These are phyloP conservation scores for Albizia julibrissin DNA, from an alignment of 306 rosid genomes.

Conservation along the genomic window DNA sequence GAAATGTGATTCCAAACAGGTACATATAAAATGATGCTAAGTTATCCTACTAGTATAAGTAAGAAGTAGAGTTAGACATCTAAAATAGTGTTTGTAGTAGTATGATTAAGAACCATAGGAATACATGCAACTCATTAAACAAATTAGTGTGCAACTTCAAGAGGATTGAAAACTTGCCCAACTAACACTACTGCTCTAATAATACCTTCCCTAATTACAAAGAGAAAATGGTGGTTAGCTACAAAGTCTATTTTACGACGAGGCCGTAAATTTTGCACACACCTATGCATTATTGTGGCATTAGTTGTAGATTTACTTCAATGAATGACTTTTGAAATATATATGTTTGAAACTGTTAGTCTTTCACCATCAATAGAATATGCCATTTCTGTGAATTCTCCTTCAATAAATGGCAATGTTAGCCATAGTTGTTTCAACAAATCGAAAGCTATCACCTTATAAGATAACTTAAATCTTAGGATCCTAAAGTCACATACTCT, in stretches of 20 bases:
- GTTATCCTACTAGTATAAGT: too few relatives aligned
- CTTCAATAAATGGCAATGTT: slow-evolving; percentile 58
- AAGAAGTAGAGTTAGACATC: too few relatives aligned
- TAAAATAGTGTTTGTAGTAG: too few relatives aligned
- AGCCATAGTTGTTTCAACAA: slow-evolving; percentile 59
- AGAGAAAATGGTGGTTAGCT: slow-evolving; percentile 79
- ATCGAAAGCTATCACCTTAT: slow-evolving; percentile 52
- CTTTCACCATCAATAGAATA: slow-evolving; percentile 46
- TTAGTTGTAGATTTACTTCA: slow-evolving; percentile 43
- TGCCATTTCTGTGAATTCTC: slow-evolving; percentile 66
- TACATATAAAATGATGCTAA: too few relatives aligned
- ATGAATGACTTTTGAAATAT: slow-evolving; percentile 57
- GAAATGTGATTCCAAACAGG: too few relatives aligned
- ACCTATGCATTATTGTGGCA: too few relatives aligned
- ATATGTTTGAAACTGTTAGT: slow-evolving; percentile 53
- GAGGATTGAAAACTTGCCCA: too few relatives aligned
- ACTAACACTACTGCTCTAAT: slow-evolving; percentile 63
- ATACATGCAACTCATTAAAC: too few relatives aligned
- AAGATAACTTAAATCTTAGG: slow-evolving; percentile 75
- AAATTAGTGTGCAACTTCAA: slow-evolving; percentile 28
- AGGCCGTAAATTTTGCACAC: not conserved
- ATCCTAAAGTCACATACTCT: slow-evolving; percentile 63
- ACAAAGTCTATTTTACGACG: slow-evolving; percentile 56
- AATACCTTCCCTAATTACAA: slow-evolving; percentile 59
- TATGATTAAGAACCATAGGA: too few relatives aligned